These are phyloP conservation scores for Galerina sulciceps DNA, from an alignment of 768 basidiomycete genomes.

Conservation along the genomic window DNA sequence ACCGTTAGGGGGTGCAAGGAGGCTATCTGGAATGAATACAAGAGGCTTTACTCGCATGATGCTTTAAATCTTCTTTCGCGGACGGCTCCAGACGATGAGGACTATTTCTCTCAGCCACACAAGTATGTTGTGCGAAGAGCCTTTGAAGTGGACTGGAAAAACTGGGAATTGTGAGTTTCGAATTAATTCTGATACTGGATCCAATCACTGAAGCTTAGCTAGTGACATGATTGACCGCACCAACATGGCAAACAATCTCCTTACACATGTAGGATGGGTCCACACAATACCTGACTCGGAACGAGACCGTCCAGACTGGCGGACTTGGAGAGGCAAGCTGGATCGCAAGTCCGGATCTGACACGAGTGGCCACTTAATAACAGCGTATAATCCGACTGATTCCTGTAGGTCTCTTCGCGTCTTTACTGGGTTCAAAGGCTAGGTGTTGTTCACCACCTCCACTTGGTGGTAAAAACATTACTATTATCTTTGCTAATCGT, in stretches of 20 bases:
- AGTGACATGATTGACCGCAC: conserved; percentile 83
- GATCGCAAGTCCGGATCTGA: conserved; percentile 26
- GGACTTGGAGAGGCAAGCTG: conserved; percentile 52
- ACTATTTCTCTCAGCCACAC: conserved; percentile 11
- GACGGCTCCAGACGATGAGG: conserved; percentile 33
- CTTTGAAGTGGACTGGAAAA: conserved; percentile 69
- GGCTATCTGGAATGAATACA: conserved; percentile 69
- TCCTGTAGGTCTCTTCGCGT: conserved; percentile 56
- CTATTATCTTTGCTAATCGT: conserved; percentile 9
- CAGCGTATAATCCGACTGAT: conserved; percentile 30
- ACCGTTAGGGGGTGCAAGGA: conserved; percentile 69
- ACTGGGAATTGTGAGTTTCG: conserved; percentile 67
- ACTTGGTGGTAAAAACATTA: not conserved
- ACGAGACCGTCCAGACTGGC: conserved; percentile 47
- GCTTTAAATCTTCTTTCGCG: conserved; percentile 42
- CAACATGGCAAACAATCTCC: conserved; percentile 55
- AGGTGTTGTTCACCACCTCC: not conserved
- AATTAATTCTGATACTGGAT: not conserved
- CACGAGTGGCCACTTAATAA: conserved; percentile 14
- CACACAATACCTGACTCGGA: conserved; percentile 48
- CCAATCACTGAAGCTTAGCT: conserved; percentile 8
- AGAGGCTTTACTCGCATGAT: conserved; percentile 46
- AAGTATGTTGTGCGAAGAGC: conserved; percentile 43
- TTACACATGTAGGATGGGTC: conserved; percentile 52
- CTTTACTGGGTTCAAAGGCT: conserved; percentile 55